Conservation (phyloP, 768 basidiomycete genomes). For the Amyloporia xantha region DNA sequence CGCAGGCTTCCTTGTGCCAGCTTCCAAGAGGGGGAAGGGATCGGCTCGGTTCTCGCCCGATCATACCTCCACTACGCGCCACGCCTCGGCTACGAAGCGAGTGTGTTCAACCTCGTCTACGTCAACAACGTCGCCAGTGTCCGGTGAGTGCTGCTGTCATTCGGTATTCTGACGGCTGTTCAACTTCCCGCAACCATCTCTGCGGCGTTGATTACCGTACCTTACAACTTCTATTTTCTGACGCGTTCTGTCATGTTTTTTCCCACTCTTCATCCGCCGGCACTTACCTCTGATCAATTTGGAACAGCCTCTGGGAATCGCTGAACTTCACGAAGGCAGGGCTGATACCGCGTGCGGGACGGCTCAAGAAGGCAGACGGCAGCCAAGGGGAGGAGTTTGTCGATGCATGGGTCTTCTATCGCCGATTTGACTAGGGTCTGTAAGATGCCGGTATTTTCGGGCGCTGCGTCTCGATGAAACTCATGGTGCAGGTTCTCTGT, state of each 20-base stretch:
- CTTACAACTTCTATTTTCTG: too few species aligned
- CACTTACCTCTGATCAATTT: background rate
- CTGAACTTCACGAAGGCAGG: slow-evolving; percentile 78
- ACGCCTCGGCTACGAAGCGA: slow-evolving; percentile 64
- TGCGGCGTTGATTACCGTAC: too few species aligned
- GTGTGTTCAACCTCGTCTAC: slow-evolving; percentile 90
- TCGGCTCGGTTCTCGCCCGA: slow-evolving; percentile 65
- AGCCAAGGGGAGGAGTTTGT: slow-evolving; percentile 72
- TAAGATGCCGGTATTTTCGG: too few species aligned
- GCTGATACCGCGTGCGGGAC: slow-evolving; percentile 68
- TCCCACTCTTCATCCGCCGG: too few species aligned
- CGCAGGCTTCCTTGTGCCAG: slow-evolving; percentile 56
- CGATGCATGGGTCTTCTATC: slow-evolving; percentile 83
- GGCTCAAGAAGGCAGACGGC: slow-evolving; percentile 60
- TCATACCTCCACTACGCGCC: slow-evolving; percentile 83
- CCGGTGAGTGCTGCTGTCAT: slow-evolving; percentile 36
- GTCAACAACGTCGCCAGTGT: slow-evolving; percentile 74
- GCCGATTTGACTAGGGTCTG: slow-evolving; percentile 54
- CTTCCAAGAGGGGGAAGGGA: slow-evolving; percentile 46
- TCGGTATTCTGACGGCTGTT: too few species aligned
- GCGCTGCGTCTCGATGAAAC: too few species aligned
- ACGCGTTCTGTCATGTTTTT: too few species aligned
- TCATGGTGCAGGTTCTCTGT: too few species aligned
- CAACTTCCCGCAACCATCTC: too few species aligned
- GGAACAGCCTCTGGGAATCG: slow-evolving; percentile 70